These are phyloP conservation scores for Pouteria campechiana DNA, from an alignment of 179 eudicot genomes.

Conservation along the genomic window DNA sequence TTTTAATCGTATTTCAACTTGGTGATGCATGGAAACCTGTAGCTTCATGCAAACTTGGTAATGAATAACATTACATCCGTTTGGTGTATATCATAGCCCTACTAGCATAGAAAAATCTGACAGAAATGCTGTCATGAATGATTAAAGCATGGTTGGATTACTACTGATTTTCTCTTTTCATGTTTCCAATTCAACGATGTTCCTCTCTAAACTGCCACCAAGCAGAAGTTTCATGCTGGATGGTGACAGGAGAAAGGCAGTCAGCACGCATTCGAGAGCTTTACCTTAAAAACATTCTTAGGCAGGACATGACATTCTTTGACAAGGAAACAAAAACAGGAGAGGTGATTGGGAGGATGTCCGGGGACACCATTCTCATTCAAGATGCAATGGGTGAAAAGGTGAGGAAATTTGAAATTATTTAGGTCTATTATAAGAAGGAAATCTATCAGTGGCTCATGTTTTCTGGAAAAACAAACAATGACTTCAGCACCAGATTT, in stretches of 20 bases:
- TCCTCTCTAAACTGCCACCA: not conserved
- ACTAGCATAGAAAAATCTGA: not conserved
- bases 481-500: too few species aligned
- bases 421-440: too few species aligned
- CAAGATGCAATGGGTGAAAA: constrained; percentile 73
- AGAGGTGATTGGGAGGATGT: constrained; percentile 47
- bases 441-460: too few species aligned
- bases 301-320: constrained; percentile 53
- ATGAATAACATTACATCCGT: not conserved
- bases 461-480: too few species aligned
- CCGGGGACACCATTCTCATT: constrained; percentile 48
- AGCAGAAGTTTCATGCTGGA: constrained; percentile 66
- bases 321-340: constrained; percentile 51
- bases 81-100: not conserved
- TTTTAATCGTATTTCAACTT: too few species aligned
- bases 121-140: too few species aligned
- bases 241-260: constrained; percentile 63
- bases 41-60: too few species aligned
- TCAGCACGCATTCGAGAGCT: constrained; percentile 44
- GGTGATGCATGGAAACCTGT: too few species aligned
- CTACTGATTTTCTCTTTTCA: too few species aligned
- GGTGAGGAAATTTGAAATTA: too few species aligned
- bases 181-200: too few species aligned
- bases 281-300: constrained; percentile 45
- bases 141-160: too few species aligned